Evolutionary conservation across 75 land plant genomes (phyloP).

Genomic region (Picea sitchensis): DNA sequence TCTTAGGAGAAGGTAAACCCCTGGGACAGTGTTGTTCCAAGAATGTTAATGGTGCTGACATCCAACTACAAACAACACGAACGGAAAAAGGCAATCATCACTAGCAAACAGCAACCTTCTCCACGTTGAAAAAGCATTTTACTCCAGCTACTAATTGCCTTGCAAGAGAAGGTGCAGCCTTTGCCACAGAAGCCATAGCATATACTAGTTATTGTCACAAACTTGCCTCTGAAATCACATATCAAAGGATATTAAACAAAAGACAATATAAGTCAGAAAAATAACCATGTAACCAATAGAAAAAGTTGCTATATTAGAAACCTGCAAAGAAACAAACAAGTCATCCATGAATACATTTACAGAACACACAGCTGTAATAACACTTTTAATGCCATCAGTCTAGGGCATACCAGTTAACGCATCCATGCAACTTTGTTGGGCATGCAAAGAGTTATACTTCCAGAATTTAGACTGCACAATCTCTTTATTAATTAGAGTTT

Average conservation of each 20-base stretch:
- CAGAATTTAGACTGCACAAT: no score
- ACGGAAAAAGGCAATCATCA: slow-evolving; percentile 82
- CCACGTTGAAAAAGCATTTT: slow-evolving; percentile 77
- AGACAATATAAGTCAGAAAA: slow-evolving; percentile 51
- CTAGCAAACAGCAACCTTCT: slow-evolving; percentile 93
- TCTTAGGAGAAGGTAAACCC: slow-evolving; percentile 73
- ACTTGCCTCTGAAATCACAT: slow-evolving; percentile 75
- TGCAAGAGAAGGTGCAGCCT: slow-evolving; percentile 67
- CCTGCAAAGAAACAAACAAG: no score
- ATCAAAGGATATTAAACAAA: slow-evolving; percentile 37
- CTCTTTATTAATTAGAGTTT: no score
- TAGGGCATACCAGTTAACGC: no score
- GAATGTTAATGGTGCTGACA: slow-evolving; percentile 85
- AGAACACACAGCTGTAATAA: no score
- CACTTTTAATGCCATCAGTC: no score
- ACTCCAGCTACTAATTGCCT: slow-evolving; percentile 75
- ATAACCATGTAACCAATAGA: no score
- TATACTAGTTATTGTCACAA: slow-evolving; percentile 58
- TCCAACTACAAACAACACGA: slow-evolving; percentile 99
- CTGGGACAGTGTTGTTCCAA: slow-evolving; percentile 56
- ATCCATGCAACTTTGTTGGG: no score
- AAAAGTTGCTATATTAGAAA: no score
- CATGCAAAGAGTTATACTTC: no score
- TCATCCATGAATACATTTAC: no score
- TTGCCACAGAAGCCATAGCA: slow-evolving; percentile 68